Conservation (phyloP, 306 rosid genomes). For the Delonix regia region DNA sequence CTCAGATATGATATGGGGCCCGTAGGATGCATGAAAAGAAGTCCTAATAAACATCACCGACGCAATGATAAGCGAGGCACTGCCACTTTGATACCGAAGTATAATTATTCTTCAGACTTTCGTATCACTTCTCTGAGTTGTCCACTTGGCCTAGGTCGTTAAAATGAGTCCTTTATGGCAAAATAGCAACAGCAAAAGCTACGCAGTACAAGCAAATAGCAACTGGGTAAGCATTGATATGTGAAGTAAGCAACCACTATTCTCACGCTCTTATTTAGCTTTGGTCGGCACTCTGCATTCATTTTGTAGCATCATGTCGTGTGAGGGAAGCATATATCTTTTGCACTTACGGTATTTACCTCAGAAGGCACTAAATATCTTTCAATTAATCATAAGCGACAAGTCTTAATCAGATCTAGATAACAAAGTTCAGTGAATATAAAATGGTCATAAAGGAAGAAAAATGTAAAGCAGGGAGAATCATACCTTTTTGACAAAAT, state of each 20-base stretch:
- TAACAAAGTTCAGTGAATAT: conserved; percentile 31
- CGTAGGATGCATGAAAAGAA: conserved; percentile 35
- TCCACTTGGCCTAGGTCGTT: conserved; percentile 28
- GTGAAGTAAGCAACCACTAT: not conserved
- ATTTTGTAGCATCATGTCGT: not conserved
- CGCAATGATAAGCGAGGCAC: conserved; percentile 39
- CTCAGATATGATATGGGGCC: conserved; percentile 46
- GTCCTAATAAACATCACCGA: conserved; percentile 42
- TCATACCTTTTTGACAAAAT: conserved; percentile 56
- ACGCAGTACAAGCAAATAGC: conserved; percentile 1
- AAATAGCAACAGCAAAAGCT: conserved; percentile 11
- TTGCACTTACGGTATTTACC: not conserved
- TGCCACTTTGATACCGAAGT: conserved; percentile 40
- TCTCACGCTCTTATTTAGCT: not conserved
- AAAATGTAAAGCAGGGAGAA: conserved; percentile 30
- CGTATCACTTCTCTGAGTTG: conserved; percentile 26
- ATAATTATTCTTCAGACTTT: conserved; percentile 35
- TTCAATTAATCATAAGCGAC: conserved; percentile 18
- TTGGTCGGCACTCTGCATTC: conserved; percentile 7
- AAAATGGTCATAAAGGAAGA: conserved; percentile 13
- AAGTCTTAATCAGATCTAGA: conserved; percentile 37
- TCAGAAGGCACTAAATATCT: conserved; percentile 28
- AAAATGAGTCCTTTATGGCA: conserved; percentile 15
- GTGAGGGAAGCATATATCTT: conserved; percentile 12
- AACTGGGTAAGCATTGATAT: not conserved